phyloP scores from a whole-genome alignment of 371 early-diverging fungal species.

The Mucor indicus region DNA sequence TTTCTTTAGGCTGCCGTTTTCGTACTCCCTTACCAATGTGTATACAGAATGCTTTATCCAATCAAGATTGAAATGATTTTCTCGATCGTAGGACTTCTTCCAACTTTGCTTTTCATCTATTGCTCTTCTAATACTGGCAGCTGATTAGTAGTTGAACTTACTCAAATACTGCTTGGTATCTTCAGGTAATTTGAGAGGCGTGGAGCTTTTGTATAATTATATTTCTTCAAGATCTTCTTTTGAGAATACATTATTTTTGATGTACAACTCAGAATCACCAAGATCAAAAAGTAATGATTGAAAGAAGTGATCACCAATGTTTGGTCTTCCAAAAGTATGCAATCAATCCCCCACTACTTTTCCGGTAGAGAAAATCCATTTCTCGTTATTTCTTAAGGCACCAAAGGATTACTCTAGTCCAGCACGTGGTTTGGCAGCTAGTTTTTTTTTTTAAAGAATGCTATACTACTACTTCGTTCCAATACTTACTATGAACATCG shows the following conservation, averaged over 20 bases:
- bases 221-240: conserved; percentile 18
- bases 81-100: conserved; percentile 3
- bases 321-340: conserved; percentile 16
- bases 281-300: conserved; percentile 17
- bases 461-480: conserved; percentile 8
- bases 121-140: conserved; percentile 6
- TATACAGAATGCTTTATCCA: conserved; percentile 5
- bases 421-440: conserved; percentile 8
- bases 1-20: conserved; percentile 1
- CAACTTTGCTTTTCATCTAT: conserved; percentile 7
- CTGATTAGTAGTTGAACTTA: conserved; percentile 12
- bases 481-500: conserved; percentile 13
- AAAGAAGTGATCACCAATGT: conserved; percentile 13
- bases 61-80: conserved; percentile 5
- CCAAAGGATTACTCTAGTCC: conserved; percentile 8
- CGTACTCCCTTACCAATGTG: conserved; percentile 8
- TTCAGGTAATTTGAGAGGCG: conserved; percentile 2
- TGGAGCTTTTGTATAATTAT: conserved; percentile 3
- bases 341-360: conserved; percentile 5
- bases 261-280: conserved; percentile 12
- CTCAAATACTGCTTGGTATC: conserved; percentile 6
- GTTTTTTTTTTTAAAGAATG: neutral
- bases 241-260: conserved; percentile 12
- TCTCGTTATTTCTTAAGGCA: conserved; percentile 1
- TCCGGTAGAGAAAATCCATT: conserved; percentile 14